Conservation (phyloP, 2,329 filamentous ascomycete species). For the Metarhizium robertsii region DNA sequence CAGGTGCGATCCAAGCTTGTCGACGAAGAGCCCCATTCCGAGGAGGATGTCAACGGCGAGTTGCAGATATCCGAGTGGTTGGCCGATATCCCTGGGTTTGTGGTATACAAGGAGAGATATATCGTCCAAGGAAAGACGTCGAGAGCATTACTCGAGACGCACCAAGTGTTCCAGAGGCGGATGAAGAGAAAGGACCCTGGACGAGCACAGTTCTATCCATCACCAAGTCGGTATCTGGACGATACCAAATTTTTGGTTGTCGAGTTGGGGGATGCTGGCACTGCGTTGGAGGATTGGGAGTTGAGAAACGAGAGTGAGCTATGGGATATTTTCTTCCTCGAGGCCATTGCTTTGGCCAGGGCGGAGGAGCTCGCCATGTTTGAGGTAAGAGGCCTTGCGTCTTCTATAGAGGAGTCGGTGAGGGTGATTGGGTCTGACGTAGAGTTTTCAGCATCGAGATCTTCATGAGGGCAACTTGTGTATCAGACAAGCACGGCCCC, state of each 20-base stretch:
- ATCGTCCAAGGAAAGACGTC: constrained; percentile 48
- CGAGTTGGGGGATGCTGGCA: constrained; percentile 54
- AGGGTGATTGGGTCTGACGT: constrained; percentile 7
- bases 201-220: constrained; percentile 51
- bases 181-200: constrained; percentile 46
- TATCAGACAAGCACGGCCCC: constrained; percentile 33
- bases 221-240: constrained; percentile 49
- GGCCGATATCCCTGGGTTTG: constrained; percentile 55
- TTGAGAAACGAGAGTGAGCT: constrained; percentile 39
- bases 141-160: constrained; percentile 46
- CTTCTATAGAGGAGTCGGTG: not conserved
- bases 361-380: constrained; percentile 51
- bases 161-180: constrained; percentile 45
- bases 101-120: constrained; percentile 56
- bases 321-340: constrained; percentile 55
- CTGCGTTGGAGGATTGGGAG: constrained; percentile 48
- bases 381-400: constrained; percentile 34
- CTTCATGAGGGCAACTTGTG: constrained; percentile 58
- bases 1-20: constrained; percentile 45
- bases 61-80: constrained; percentile 55
- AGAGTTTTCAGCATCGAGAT: constrained; percentile 44
- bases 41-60: constrained; percentile 47
- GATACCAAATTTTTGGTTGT: constrained; percentile 51
- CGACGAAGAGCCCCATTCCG: constrained; percentile 48
- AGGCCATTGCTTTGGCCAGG: constrained; percentile 49